Conservation (phyloP, 768 basidiomycete genomes). For the Cystobasidium ongulense region DNA sequence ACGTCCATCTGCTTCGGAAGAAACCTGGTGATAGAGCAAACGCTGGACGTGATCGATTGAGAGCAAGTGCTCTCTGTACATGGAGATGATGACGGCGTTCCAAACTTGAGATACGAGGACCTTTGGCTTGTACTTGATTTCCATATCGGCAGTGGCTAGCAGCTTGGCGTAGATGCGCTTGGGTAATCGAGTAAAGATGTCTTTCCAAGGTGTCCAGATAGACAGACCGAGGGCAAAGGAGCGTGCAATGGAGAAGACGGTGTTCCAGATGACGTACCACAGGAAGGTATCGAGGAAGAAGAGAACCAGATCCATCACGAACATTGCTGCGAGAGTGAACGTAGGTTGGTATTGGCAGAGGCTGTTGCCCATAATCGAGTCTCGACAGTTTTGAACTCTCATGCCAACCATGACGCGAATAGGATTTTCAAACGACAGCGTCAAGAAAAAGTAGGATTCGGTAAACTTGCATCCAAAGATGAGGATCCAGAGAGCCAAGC, state of each 20-base stretch:
- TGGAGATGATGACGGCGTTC: conserved; percentile 99
- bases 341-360: conserved; percentile 89
- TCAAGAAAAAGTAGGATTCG: conserved; percentile 98
- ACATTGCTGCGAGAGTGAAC: conserved; percentile 85
- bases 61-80: conserved; percentile 93
- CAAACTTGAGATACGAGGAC: conserved; percentile 97
- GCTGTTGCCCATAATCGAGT: conserved; percentile 71
- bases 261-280: conserved; percentile 99
- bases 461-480: conserved; percentile 93
- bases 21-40: conserved; percentile 92
- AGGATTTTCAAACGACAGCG: conserved; percentile 83
- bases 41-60: conserved; percentile 99
- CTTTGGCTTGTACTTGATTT: conserved; percentile 98
- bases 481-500: conserved; percentile 74
- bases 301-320: conserved; percentile 90
- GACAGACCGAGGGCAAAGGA: conserved; percentile 85
- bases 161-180: conserved; percentile 96
- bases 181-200: conserved; percentile 88
- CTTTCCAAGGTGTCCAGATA: conserved; percentile 99
- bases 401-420: conserved; percentile 92
- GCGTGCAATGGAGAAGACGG: conserved; percentile 70
- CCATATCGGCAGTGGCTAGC: conserved; percentile 88
- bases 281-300: conserved; percentile 99
- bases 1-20: conserved; percentile 77
- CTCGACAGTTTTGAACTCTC: conserved; percentile 83